Conservation (phyloP, 2,329 filamentous ascomycete genomes). For the Coniochaeta sp. region DNA sequence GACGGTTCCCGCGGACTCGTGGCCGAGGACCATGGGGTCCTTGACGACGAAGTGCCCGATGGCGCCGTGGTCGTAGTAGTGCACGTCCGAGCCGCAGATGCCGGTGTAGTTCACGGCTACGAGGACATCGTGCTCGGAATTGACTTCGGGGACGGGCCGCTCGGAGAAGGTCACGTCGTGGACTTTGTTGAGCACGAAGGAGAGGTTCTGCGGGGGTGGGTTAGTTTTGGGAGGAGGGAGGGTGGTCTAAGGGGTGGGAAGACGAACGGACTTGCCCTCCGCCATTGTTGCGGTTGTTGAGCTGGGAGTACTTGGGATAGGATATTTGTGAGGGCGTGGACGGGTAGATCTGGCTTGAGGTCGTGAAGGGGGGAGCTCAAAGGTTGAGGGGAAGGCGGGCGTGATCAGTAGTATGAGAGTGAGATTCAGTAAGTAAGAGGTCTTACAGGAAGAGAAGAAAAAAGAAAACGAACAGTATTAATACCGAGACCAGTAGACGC, state of each 20-base stretch:
- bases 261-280: constrained; percentile 1
- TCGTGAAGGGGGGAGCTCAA: background rate
- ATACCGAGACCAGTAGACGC: background rate
- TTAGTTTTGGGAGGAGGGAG: background rate
- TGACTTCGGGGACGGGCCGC: constrained; percentile 62
- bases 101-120: constrained; percentile 79
- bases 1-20: constrained; percentile 70
- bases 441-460: background rate
- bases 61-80: constrained; percentile 83
- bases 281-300: background rate
- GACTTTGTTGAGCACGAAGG: constrained; percentile 74
- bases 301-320: background rate
- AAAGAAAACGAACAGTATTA: background rate
- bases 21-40: constrained; percentile 71
- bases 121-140: constrained; percentile 66
- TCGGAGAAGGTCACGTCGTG: constrained; percentile 69
- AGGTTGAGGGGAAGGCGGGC: background rate
- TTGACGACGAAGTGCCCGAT: constrained; percentile 82
- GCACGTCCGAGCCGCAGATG: constrained; percentile 80
- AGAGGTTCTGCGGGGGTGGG: constrained; percentile 59
- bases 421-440: too few relatives aligned
- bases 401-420: too few relatives aligned
- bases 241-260: background rate
- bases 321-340: background rate
- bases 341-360: background rate